A percentile compares a stretch with the other conserved stretches of the same genome.
Evolutionary conservation across 768 basidiomycete genomes (phyloP).

Genomic region (Naganishia friedmannii): DNA sequence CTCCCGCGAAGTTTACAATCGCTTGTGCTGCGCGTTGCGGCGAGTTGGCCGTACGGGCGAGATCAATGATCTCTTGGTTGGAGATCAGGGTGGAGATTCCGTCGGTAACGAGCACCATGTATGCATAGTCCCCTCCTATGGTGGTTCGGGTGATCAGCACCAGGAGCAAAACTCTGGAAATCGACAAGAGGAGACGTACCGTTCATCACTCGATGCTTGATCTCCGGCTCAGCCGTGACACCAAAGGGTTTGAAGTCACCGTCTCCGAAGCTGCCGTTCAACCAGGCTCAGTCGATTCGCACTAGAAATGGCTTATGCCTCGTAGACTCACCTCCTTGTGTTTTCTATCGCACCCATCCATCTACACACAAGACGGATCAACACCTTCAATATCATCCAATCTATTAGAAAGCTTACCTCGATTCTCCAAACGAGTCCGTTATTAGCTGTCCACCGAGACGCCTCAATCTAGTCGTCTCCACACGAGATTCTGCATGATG

Average conservation of each 20-base stretch:
- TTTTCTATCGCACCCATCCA: conserved; percentile 96
- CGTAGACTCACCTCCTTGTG: conserved; percentile 68
- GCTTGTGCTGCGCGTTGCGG: conserved; percentile 77
- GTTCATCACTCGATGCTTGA: conserved; percentile 69
- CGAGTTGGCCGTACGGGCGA: conserved; percentile 67
- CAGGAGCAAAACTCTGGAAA: no score
- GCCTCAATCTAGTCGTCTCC: conserved; percentile 76
- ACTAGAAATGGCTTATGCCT: background rate
- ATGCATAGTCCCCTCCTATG: conserved; percentile 77
- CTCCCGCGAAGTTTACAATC: conserved; percentile 82
- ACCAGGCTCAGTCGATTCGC: background rate
- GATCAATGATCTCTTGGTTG: conserved; percentile 90
- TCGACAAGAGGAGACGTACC: conserved; percentile 56
- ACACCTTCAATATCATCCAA: no score
- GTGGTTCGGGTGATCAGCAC: conserved; percentile 54
- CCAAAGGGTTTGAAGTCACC: conserved; percentile 83
- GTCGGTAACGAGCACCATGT: conserved; percentile 84
- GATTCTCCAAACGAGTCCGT: conserved; percentile 94
- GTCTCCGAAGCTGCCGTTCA: conserved; percentile 69
- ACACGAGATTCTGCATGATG: conserved; percentile 91
- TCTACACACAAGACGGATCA: conserved; percentile 52
- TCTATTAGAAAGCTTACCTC: conserved; percentile 56
- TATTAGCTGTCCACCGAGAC: conserved; percentile 82
- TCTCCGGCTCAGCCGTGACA: conserved; percentile 89
- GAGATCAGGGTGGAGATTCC: conserved; percentile 87